Percentiles rank a stretch among this genome's conserved stretches.
Evolutionary conservation across 306 rosid genomes (phyloP).

Genomic region (Cicer yamashitae): DNA sequence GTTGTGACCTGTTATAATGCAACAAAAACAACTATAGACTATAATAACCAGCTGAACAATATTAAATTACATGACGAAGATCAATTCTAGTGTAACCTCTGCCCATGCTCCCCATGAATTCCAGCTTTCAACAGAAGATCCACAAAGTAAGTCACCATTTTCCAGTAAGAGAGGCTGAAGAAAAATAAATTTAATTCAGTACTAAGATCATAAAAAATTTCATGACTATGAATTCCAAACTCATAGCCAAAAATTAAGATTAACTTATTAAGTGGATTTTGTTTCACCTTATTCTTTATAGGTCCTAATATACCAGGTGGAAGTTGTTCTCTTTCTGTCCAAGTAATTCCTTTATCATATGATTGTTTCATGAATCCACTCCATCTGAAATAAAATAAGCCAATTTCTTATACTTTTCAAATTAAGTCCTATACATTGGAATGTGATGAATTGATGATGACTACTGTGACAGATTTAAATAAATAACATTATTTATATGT

Average conservation of each 20-base stretch:
- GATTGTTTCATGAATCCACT: constrained; percentile 95
- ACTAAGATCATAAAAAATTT: background rate
- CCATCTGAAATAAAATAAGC: constrained; percentile 65
- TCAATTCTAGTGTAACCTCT: constrained; percentile 60
- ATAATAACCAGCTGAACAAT: constrained; percentile 38
- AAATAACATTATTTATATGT: background rate
- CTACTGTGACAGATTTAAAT: background rate
- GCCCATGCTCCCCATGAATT: constrained; percentile 99
- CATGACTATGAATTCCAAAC: background rate
- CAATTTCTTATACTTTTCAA: background rate
- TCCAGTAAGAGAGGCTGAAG: constrained; percentile 87
- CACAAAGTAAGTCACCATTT: constrained; percentile 82
- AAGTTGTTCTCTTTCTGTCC: constrained; percentile 96
- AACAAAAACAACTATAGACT: constrained; percentile 29
- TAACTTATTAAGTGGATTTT: constrained; percentile 6
- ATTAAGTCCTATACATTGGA: constrained; percentile 13
- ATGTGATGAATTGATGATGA: background rate
- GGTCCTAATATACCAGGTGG: constrained; percentile 96
- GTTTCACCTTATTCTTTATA: constrained; percentile 82
- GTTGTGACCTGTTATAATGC: constrained; percentile 63
- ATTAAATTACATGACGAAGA: constrained; percentile 33
- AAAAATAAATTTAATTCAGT: constrained; percentile 29
- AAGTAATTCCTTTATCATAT: constrained; percentile 76
- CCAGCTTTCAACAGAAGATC: constrained; percentile 98
- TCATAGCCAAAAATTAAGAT: constrained; percentile 18